These are phyloP conservation scores for Hymenoscyphus fructigenus DNA, from an alignment of 2,329 filamentous ascomycete genomes.

Conservation along the genomic window DNA sequence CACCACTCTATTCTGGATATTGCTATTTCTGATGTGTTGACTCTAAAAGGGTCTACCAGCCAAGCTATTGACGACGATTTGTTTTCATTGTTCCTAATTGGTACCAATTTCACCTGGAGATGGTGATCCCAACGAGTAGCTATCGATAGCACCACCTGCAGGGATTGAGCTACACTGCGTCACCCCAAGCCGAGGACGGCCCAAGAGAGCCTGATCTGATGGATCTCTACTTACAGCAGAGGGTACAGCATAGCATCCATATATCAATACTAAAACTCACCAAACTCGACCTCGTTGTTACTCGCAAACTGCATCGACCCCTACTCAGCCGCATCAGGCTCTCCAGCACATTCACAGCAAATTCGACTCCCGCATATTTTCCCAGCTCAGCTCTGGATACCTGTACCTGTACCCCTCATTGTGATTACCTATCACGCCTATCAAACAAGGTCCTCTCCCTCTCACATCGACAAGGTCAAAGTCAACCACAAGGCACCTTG, in stretches of 20 bases:
- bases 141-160: background rate
- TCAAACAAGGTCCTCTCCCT: background rate
- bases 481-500: constrained; percentile 8
- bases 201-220: background rate
- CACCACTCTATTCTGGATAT: background rate
- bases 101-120: background rate
- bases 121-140: background rate
- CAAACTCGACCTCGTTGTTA: background rate
- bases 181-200: background rate
- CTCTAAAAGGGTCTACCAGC: background rate
- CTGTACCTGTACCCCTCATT: background rate
- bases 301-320: background rate
- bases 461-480: background rate
- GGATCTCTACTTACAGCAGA: background rate
- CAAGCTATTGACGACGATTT: background rate
- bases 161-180: background rate
- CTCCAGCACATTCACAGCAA: background rate
- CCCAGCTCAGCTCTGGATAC: background rate
- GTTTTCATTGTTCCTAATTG: background rate
- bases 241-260: background rate
- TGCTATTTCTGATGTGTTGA: background rate
- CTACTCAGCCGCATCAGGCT: background rate
- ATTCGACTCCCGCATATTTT: background rate
- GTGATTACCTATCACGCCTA: constrained; percentile 3
- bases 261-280: background rate